A percentile compares a stretch with the other conserved stretches of the same genome.
Conservation (phyloP, 169 alveolate genomes). For the Plasmodium falciparum region DNA sequence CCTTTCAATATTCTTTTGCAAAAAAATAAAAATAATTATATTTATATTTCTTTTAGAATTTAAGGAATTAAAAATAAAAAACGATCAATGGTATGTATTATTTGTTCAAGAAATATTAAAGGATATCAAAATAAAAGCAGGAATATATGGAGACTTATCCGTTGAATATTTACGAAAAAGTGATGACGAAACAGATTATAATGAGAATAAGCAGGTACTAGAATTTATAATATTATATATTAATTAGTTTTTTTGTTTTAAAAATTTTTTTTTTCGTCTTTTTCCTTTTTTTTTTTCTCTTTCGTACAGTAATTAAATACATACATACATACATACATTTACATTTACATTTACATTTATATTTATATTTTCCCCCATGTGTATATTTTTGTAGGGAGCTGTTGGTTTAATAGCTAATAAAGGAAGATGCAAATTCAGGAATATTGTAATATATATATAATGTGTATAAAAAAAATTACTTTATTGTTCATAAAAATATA, state of each 20-base stretch:
- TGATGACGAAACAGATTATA: conserved; percentile 56
- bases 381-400: conserved; percentile 48
- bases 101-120: conserved; percentile 63
- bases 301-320: not conserved
- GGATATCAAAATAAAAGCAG: conserved; percentile 60
- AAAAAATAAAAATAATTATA: not conserved
- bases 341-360: not conserved
- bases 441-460: conserved; percentile 38
- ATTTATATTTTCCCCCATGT: not conserved
- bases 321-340: not conserved
- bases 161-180: conserved; percentile 55
- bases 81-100: conserved; percentile 57
- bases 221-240: too few relatives aligned
- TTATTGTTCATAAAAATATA: too few relatives aligned
- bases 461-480: not conserved
- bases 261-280: not conserved
- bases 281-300: not conserved
- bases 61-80: conserved; percentile 35
- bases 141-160: conserved; percentile 57
- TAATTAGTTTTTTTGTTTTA: not conserved
- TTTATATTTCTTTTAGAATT: conserved; percentile 20
- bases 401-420: conserved; percentile 58
- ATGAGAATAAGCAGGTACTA: conserved; percentile 40
- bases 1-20: not conserved
- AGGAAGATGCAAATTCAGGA: conserved; percentile 75